These are phyloP conservation scores for Ganoderma boninense DNA, from an alignment of 1,284 basidiomycete genomes.

Conservation along the genomic window DNA sequence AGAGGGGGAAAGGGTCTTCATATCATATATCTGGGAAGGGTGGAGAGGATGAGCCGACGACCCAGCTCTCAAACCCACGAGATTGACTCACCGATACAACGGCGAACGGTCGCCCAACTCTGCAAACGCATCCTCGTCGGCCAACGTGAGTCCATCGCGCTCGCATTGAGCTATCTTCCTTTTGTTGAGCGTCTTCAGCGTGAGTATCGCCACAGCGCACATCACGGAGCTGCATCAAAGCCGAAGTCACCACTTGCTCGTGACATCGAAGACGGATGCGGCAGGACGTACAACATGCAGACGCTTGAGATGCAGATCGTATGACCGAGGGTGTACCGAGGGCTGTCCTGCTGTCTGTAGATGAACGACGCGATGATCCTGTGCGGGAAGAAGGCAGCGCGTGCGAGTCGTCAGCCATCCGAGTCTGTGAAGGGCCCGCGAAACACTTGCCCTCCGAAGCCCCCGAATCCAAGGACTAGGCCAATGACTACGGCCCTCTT, in stretches of 20 bases:
- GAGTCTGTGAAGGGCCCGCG: background rate
- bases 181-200: conserved; percentile 17
- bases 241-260: background rate
- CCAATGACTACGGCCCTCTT: conserved; percentile 72
- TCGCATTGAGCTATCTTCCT: conserved; percentile 23
- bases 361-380: conserved; percentile 31
- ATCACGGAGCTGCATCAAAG: conserved; percentile 11
- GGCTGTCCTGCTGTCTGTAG: conserved; percentile 28
- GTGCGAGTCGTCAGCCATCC: background rate
- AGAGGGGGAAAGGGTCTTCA: too few relatives aligned
- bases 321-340: conserved; percentile 27
- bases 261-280: background rate
- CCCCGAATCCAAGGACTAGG: conserved; percentile 72
- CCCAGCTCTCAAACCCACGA: too few relatives aligned
- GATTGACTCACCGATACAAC: conserved; percentile 20
- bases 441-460: conserved; percentile 54
- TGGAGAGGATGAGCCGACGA: too few relatives aligned
- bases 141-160: conserved; percentile 20
- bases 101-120: conserved; percentile 29
- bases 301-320: conserved; percentile 21
- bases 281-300: conserved; percentile 15
- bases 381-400: background rate
- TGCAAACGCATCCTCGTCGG: conserved; percentile 7
- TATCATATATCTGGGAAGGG: too few relatives aligned
- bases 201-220: conserved; percentile 17